Conservation (phyloP, 306 rosid species). For the Lagenaria siceraria region DNA sequence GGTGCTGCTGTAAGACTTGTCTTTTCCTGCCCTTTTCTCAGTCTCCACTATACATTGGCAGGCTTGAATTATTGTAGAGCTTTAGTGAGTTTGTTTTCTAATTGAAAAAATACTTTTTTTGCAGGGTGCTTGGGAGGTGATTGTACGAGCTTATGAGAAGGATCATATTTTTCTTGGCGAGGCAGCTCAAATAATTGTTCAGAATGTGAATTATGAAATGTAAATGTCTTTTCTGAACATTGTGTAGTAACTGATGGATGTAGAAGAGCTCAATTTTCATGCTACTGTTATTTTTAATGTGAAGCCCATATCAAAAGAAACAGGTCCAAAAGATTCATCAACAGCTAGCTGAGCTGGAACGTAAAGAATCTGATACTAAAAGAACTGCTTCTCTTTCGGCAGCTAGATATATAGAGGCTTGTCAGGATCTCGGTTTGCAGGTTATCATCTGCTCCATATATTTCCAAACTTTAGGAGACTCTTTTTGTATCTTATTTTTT, state of each 20-base stretch:
- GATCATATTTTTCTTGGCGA: constrained; percentile 88
- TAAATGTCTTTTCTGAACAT: constrained; percentile 22
- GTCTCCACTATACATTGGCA: neutral
- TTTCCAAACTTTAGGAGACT: neutral
- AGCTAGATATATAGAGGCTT: constrained; percentile 73
- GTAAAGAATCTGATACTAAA: constrained; percentile 85
- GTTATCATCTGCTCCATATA: constrained; percentile 25
- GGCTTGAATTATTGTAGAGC: neutral
- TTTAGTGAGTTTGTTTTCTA: neutral
- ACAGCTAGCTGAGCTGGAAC: constrained; percentile 81
- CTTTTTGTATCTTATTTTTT: neutral
- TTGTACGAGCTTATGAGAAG: constrained; percentile 59
- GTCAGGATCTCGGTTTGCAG: constrained; percentile 96
- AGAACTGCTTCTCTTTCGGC: constrained; percentile 76
- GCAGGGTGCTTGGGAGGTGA: constrained; percentile 88
- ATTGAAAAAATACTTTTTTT: neutral
- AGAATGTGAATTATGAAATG: constrained; percentile 93
- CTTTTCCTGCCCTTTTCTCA: constrained; percentile 1
- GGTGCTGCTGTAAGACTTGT: constrained; percentile 67
- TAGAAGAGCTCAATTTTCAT: neutral
- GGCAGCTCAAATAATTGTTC: constrained; percentile 78
- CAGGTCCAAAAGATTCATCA: constrained; percentile 95
- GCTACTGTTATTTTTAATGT: constrained; percentile 9
- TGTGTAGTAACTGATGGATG: neutral
- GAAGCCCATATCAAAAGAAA: constrained; percentile 84